Evolutionary conservation across 129 eudicot genomes (phyloP), one percentile per base, ranked within the genome.

Genomic region (Tanacetum coccineum): DNA sequence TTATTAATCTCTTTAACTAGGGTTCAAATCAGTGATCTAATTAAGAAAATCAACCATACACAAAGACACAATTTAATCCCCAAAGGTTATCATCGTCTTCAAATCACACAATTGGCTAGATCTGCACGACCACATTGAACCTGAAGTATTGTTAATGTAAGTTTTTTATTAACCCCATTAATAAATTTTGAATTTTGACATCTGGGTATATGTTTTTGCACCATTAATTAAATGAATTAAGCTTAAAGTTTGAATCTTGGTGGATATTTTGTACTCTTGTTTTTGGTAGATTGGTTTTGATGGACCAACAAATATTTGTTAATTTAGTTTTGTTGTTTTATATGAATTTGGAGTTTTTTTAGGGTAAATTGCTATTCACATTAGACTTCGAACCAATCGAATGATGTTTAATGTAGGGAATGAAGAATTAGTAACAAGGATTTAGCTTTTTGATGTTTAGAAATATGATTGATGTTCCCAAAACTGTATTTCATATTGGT

Each of bases 321-420:
- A 11, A 13, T 46, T 58, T 55, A 13, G 4, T 10, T 57, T 22
- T 26, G 13, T 22, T 3, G 4, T 6, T 22, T 57, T 3, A 57
- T 58, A 58, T 14, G 14, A 2, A 26, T 58, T 58, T 13, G 25
- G 13, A 55, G 32, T 22, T 55, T 55, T n/a, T 55, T 20, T 30
- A 15, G 46, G 32, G 15, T 36, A 30, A 67, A 3, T 32, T 6
- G 50, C 9, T 19, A 48, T 50, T 19, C 13, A 4, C 46, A 50
- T 11, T 50, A 28, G 30, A 48, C 26, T 66, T 51, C 12, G 12
- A 26, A 49, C 18, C 40, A 32, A 1, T 32, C 40, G 8, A 66
- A 26, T 66, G 71, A 26, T 64, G 70, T 32, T 5, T 46, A 4
- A 46, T 46, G n/a, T 32, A 21, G 20, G 9, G n/a, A 47, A 66